Base-by-base conservation (phyloP, 139 green algal species). In the Chlorella sp. region DNA sequence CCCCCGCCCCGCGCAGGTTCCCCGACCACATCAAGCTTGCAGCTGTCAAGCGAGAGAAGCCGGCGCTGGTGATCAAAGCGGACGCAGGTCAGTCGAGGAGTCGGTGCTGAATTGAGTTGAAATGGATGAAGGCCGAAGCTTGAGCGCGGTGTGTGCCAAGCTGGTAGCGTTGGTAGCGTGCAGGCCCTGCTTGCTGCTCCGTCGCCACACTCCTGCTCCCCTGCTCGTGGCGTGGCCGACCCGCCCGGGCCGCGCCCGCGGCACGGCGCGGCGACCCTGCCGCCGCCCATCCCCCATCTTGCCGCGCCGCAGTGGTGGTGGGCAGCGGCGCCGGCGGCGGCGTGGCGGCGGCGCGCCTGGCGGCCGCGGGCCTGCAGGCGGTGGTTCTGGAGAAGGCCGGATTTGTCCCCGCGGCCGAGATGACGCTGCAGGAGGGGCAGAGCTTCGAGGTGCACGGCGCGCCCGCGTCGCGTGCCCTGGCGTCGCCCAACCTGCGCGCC, bases 341-440 rank as follows among this genome's bases (percentile, higher is more conserved):
- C 5, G 80, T 87, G 21, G 71, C 77, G 33, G 82, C 87, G 4
- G 84, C 79, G 14, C 48, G 84, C 59, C 74, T 93, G 40, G 81
- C 88, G 27, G 15, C 51, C 11, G 74, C 84, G 19, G 86, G 86
- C 19, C 67, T 87, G 25, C 61, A 59, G 31, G 88, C 94, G 33
- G 38, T 94, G 43, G 89, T 94, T 8, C 68, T 94, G 48, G 89
- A 94, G 71, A 94, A 92, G 71, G 82, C 81, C 2, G 43, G 48
- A 0, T 93, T 90, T 74, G 48, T 80, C 36, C 48, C 67, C 1
- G 81, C 73, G 14, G 38, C 40, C 0, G 56, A 83, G 7, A 63
- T 91, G 74, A 67, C 71, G 15, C 51, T 71, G 25, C 53, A 86
- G 56, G 63, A 27, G 11, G 17, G 58, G 33, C 46, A 40, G 40